Evolutionary conservation across 495 filamentous ascomycete species (phyloP).

Genomic region (Tetracladium marchalianum): DNA sequence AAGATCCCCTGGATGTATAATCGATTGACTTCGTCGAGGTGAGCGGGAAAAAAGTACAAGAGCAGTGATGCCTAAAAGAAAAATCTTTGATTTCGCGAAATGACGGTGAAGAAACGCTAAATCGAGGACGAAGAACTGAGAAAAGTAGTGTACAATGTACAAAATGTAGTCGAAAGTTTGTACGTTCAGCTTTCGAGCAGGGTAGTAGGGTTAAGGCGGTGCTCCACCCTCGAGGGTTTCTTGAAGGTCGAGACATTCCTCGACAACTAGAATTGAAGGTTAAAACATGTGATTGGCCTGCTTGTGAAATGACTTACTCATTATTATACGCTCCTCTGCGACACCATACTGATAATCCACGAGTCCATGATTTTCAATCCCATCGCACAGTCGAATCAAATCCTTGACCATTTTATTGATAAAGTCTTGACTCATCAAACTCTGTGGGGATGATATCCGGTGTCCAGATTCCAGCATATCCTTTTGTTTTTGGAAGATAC

Average conservation of each 20-base stretch:
- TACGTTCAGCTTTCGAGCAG: background rate
- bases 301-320: constrained; percentile 43
- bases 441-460: constrained; percentile 49
- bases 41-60: no score
- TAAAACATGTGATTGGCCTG: background rate
- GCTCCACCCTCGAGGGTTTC: constrained; percentile 24
- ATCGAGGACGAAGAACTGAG: background rate
- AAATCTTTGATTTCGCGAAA: no score
- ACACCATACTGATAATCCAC: constrained; percentile 97
- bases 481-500: constrained; percentile 76
- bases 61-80: no score
- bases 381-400: constrained; percentile 72
- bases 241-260: constrained; percentile 54
- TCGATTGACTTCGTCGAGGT: no score
- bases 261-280: constrained; percentile 40
- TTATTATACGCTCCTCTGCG: constrained; percentile 87
- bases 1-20: no score
- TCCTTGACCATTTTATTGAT: constrained; percentile 76
- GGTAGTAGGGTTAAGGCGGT: constrained; percentile 5
- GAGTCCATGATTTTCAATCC: constrained; percentile 75
- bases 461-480: constrained; percentile 59
- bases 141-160: background rate
- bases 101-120: constrained; percentile 6
- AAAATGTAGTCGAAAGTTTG: background rate
- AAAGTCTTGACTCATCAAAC: constrained; percentile 53